Conservation (phyloP, 768 basidiomycete genomes). For the Leccinum imitatum region DNA sequence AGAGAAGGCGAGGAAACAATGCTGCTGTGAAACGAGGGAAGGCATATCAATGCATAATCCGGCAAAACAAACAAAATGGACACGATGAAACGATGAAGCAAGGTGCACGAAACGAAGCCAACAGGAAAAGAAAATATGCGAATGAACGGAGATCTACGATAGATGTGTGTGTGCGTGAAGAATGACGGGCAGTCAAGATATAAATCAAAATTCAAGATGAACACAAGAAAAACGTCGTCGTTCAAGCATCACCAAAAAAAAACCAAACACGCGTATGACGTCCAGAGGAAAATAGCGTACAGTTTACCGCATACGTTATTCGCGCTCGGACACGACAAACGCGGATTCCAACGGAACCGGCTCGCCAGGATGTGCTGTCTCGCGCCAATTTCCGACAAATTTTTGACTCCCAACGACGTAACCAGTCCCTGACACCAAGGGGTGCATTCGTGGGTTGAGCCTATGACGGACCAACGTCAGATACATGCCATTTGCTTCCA, state of each 20-base stretch:
- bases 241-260: constrained; percentile 7
- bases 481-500: background rate
- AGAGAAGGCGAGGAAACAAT: background rate
- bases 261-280: background rate
- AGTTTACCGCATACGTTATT: constrained; percentile 13
- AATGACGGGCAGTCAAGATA: constrained; percentile 5
- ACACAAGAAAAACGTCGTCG: background rate
- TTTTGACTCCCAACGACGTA: constrained; percentile 65
- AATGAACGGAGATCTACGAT: constrained; percentile 19
- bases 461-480: constrained; percentile 15
- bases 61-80: background rate
- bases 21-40: background rate
- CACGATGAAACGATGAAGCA: background rate
- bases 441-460: background rate
- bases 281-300: background rate
- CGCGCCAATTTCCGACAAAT: constrained; percentile 74
- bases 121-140: constrained; percentile 5
- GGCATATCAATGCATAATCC: background rate
- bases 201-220: constrained; percentile 12
- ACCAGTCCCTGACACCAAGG: constrained; percentile 47
- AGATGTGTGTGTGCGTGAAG: constrained; percentile 11
- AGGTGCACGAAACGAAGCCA: background rate
- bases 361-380: constrained; percentile 34
- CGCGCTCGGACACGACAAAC: constrained; percentile 57
- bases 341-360: constrained; percentile 58